Evolutionary conservation across 148 eudicot genomes (phyloP).

Genomic region (Vaccinium myrtillus): DNA sequence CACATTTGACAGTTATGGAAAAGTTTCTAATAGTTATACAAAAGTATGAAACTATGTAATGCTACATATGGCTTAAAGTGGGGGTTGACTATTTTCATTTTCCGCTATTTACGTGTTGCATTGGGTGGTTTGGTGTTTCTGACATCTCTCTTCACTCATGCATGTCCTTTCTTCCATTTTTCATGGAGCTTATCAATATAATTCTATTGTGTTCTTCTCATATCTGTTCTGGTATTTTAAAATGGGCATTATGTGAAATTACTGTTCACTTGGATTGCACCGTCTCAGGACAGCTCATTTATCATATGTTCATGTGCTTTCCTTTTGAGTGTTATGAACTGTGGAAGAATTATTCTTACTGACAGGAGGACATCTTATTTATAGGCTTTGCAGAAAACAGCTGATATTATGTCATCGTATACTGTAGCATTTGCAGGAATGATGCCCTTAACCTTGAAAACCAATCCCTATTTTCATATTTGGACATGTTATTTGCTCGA

Average conservation of each 20-base stretch:
- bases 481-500: background rate
- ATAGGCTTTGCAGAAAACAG: too few species aligned
- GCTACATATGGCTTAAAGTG: background rate
- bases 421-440: background rate
- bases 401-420: background rate
- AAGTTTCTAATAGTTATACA: background rate
- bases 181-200: background rate
- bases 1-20: background rate
- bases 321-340: slow-evolving; percentile 4
- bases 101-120: background rate
- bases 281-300: slow-evolving; percentile 4
- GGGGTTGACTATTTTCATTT: background rate
- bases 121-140: background rate
- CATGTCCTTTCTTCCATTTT: background rate
- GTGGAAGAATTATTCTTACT: background rate
- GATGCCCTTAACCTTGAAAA: background rate
- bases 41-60: background rate
- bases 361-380: background rate
- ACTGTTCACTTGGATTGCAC: background rate
- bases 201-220: background rate
- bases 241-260: background rate
- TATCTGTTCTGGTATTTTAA: background rate
- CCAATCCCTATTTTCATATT: background rate
- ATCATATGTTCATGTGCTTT: background rate
- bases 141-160: background rate